Evolutionary conservation across 192 early-diverging fungal species (phyloP), one percentile per base, ranked within the genome.

Genomic region (Mortierella claussenii): DNA sequence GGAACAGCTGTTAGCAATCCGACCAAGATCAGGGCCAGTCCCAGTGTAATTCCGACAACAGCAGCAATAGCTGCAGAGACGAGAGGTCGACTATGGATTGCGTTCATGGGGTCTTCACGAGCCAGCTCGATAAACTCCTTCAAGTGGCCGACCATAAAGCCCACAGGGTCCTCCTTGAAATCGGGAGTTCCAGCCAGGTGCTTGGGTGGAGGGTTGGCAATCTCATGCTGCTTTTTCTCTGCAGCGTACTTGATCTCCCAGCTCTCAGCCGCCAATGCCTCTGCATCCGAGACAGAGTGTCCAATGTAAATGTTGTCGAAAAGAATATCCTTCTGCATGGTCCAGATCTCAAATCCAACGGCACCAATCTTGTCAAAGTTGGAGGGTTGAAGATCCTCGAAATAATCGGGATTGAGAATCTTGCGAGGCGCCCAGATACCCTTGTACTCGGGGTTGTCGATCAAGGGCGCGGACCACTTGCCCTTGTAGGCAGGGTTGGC

Each of bases 271-370:
- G 92, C 86, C 49, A 96, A 84, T 33, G 81, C 75, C 55, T 88
- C 81, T 21, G 95, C 96, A 34, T 88, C 87, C 17, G 79, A 78
- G 17, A 79, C 84, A 68, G 81, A 88, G 83, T 91, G 83, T 45
- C 94, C 94, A 60, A 97, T 75, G 80, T 94, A 95, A 55, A 97
- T 92, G 80, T 96, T 97, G 84, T 97, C 92, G 62, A 97, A 96
- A 24, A 90, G 82, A 56, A 96, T 94, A 28, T 86, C 83, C 57
- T 91, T 81, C 82, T 95, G 93, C 92, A 97, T 96, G 44, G 92
- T 94, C 95, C 95, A 97, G 61, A 97, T 80, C 81, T 97, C 96
- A 63, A 96, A 95, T 11, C 96, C 96, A 62, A 95, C 82, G 31
- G 89, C 94, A 79, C 81, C 81, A 60, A 97, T 95, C 64, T 87